A percentile compares a stretch with the other conserved stretches of the same genome.
Evolutionary conservation across 129 eudicot species (phyloP).

Genomic region (Centella asiatica): DNA sequence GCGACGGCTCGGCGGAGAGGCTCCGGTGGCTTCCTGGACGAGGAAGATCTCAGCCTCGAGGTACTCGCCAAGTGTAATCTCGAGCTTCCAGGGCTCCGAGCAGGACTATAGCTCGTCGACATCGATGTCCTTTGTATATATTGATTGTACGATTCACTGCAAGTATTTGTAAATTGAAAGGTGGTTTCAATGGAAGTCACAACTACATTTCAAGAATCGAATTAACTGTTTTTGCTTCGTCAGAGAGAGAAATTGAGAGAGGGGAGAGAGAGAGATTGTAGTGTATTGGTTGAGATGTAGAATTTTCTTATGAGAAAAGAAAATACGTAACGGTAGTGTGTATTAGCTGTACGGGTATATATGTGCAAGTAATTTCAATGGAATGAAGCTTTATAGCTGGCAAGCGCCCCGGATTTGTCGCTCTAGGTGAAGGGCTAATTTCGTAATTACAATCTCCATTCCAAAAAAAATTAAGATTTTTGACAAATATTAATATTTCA

Average conservation of each 20-base stretch:
- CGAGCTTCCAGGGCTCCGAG: constrained; percentile 64
- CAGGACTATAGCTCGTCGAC: constrained; percentile 59
- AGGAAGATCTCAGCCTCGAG: constrained; percentile 85
- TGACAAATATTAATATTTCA: too few species aligned
- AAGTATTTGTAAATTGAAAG: background rate
- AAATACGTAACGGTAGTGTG: background rate
- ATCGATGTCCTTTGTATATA: constrained; percentile 12
- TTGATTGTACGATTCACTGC: background rate
- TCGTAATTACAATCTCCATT: background rate
- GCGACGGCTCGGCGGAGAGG: constrained; percentile 97
- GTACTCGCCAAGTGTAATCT: constrained; percentile 50
- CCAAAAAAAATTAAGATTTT: too few species aligned
- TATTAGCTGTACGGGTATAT: background rate
- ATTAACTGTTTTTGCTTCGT: too few species aligned
- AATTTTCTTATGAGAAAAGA: too few species aligned
- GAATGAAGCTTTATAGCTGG: constrained; percentile 16
- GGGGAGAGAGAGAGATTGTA: too few species aligned
- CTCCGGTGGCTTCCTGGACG: constrained; percentile 90
- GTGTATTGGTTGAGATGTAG: too few species aligned
- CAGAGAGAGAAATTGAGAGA: too few species aligned
- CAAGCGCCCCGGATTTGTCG: constrained; percentile 10
- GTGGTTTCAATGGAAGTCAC: too few species aligned
- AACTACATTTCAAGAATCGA: too few species aligned
- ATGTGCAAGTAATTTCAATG: background rate
- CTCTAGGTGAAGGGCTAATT: background rate